A percentile compares a stretch with the other conserved stretches of the same genome.
Evolutionary conservation across 2,329 filamentous ascomycete species (phyloP).

Genomic region (Trichoderma aggressivum): DNA sequence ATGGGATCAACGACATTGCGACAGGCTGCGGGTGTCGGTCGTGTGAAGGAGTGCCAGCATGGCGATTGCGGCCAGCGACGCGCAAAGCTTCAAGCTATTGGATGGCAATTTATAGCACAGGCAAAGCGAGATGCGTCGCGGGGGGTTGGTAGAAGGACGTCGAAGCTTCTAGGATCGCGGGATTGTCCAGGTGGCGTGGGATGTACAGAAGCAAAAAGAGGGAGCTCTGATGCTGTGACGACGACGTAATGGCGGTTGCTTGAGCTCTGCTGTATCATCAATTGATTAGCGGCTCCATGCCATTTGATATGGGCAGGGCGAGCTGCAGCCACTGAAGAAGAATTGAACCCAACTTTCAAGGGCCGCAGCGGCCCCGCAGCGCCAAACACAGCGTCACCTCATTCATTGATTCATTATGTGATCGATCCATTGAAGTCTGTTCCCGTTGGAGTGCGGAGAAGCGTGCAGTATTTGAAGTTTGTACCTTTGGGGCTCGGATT

Average conservation of each 20-base stretch:
- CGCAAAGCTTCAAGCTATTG: neutral
- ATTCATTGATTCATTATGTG: neutral
- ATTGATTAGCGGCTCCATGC: neutral
- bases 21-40: constrained; percentile 22
- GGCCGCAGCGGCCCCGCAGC: constrained; percentile 9
- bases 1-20: constrained; percentile 69
- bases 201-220: neutral
- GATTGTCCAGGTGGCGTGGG: neutral
- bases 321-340: neutral
- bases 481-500: neutral
- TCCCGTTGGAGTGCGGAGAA: neutral
- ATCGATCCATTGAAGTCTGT: neutral
- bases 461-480: neutral
- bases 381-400: neutral
- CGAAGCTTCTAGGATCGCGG: constrained; percentile 10
- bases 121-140: neutral
- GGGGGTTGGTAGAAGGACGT: neutral
- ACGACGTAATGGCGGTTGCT: constrained; percentile 6
- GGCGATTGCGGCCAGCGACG: constrained; percentile 16
- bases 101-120: neutral
- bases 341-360: neutral
- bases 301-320: neutral
- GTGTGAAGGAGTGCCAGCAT: constrained; percentile 21
- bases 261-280: neutral
- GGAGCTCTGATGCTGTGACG: neutral